Conservation (phyloP, 352 stramenopile species). For the Phytophthora europaea region DNA sequence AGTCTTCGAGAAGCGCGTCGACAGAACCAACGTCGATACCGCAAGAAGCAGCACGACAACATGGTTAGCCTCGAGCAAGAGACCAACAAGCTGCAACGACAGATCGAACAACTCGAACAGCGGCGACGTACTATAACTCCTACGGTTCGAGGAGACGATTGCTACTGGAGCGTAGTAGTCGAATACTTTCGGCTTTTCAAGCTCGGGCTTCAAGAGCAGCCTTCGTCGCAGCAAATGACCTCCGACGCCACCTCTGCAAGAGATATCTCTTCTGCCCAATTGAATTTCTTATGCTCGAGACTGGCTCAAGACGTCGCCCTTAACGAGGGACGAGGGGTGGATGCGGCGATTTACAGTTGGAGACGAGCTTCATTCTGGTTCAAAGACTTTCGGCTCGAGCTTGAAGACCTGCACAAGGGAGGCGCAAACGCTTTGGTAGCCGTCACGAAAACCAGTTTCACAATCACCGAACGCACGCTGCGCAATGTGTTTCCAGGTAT, state of each 20-base stretch:
- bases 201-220: background rate
- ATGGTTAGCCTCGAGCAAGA: background rate
- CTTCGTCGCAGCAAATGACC: background rate
- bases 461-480: constrained; percentile 4
- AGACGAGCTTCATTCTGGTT: constrained; percentile 11
- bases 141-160: background rate
- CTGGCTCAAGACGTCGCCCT: constrained; percentile 2
- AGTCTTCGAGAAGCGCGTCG: constrained; percentile 7
- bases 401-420: constrained; percentile 9
- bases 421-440: background rate
- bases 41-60: constrained; percentile 9
- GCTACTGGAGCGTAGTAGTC: constrained; percentile 1
- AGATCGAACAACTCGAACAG: constrained; percentile 1
- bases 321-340: constrained; percentile 3
- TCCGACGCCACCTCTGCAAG: background rate
- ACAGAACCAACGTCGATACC: constrained; percentile 17
- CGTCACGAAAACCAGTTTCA: constrained; percentile 4
- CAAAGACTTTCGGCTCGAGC: constrained; percentile 4
- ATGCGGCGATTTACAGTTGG: constrained; percentile 5
- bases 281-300: background rate
- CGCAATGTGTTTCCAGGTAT: constrained; percentile 4
- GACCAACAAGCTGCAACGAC: background rate
- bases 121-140: background rate
- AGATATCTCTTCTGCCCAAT: background rate
- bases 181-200: constrained; percentile 16